Evolutionary conservation across 306 rosid genomes (phyloP).

Genomic region (Fagus crenata): DNA sequence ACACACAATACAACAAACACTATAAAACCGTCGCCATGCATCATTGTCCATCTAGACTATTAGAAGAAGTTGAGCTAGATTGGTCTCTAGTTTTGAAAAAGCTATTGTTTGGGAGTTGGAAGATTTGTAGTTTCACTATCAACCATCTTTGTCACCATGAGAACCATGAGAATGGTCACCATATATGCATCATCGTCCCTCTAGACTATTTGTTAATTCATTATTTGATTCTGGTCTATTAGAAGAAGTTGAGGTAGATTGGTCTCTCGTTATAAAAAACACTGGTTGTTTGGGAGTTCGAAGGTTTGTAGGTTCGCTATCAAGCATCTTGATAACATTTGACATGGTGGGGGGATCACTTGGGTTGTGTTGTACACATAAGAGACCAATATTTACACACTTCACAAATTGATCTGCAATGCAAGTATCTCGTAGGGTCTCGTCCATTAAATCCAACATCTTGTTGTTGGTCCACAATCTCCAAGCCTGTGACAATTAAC

Average conservation of each 20-base stretch:
- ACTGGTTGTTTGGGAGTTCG: slow-evolving; percentile 48
- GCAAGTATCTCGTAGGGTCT: slow-evolving; percentile 29
- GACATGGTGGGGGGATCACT: slow-evolving; percentile 48
- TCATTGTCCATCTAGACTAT: slow-evolving; percentile 30
- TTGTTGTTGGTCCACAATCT: slow-evolving; percentile 43
- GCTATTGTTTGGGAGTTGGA: slow-evolving; percentile 44
- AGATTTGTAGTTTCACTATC: slow-evolving; percentile 32
- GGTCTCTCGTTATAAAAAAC: slow-evolving; percentile 25
- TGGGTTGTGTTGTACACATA: slow-evolving; percentile 54
- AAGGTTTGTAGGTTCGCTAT: slow-evolving; percentile 28
- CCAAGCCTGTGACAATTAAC: slow-evolving; percentile 42
- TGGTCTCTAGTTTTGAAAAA: slow-evolving; percentile 23
- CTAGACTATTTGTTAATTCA: slow-evolving; percentile 19
- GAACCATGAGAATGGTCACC: too few relatives aligned
- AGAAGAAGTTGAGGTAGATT: slow-evolving; percentile 33
- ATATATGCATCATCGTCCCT: slow-evolving; percentile 44
- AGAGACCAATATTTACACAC: slow-evolving; percentile 41
- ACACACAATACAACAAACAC: too few relatives aligned
- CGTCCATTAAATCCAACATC: slow-evolving; percentile 44
- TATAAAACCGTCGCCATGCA: slow-evolving; percentile 6
- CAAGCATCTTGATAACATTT: slow-evolving; percentile 42
- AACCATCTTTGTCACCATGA: too few relatives aligned
- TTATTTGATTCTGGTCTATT: slow-evolving; percentile 27
- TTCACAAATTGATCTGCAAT: slow-evolving; percentile 29
- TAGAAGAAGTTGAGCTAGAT: slow-evolving; percentile 36